Conservation (phyloP, 768 basidiomycete species). For the Lactarius trivialis region DNA sequence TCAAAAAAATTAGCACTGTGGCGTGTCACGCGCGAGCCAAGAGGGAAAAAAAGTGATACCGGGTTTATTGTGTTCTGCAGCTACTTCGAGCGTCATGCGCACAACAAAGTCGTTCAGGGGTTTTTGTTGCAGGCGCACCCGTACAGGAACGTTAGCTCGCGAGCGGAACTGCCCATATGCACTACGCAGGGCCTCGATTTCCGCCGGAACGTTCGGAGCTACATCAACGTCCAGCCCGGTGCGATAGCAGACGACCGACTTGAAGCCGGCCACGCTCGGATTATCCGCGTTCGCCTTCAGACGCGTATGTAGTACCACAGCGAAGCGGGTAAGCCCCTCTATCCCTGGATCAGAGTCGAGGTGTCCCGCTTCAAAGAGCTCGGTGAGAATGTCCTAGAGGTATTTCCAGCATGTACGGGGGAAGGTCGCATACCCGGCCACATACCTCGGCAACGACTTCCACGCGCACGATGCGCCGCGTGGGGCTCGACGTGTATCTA, state of each 20-base stretch:
- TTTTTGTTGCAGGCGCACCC: conserved; percentile 57
- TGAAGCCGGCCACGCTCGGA: conserved; percentile 56
- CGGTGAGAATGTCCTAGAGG: conserved; percentile 26
- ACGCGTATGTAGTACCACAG: conserved; percentile 34
- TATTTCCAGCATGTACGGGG: not conserved
- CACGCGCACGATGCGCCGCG: conserved; percentile 60
- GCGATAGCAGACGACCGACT: conserved; percentile 72
- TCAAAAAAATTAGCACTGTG: not conserved
- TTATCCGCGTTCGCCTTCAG: conserved; percentile 39
- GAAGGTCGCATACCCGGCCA: not conserved
- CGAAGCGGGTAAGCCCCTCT: conserved; percentile 13
- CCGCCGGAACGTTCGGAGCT: conserved; percentile 24
- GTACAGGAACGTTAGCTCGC: conserved; percentile 33
- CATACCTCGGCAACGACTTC: conserved; percentile 67
- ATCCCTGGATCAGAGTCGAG: conserved; percentile 3
- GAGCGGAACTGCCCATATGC: conserved; percentile 26
- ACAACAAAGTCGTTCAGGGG: conserved; percentile 63
- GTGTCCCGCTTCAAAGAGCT: conserved; percentile 21
- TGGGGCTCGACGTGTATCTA: conserved; percentile 43
- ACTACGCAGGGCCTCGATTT: not conserved
- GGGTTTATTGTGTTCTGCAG: conserved; percentile 50
- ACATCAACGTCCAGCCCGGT: conserved; percentile 57
- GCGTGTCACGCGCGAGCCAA: not conserved
- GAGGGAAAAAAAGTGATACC: conserved; percentile 33
- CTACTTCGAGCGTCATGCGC: conserved; percentile 45